Percentiles rank a stretch among this genome's conserved stretches.
Conservation (phyloP, 1,284 basidiomycete genomes). For the Tilletia setariae region DNA sequence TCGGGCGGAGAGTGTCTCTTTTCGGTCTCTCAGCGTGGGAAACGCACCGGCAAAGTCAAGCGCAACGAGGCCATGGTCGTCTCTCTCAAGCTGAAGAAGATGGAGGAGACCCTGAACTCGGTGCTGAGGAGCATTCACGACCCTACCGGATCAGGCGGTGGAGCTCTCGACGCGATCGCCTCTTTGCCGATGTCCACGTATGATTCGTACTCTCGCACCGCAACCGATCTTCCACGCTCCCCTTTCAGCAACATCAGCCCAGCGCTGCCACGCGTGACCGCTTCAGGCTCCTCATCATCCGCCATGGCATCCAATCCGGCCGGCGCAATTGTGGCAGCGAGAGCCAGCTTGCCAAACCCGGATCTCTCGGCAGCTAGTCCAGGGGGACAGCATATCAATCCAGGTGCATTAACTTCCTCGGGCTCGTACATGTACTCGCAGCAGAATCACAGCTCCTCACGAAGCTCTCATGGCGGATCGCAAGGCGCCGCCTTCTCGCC, state of each 20-base stretch:
- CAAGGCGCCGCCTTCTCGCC: conserved; percentile 2
- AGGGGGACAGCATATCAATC: conserved; percentile 15
- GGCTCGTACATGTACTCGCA: background rate
- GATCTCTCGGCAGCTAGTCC: background rate
- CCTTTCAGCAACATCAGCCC: conserved; percentile 33
- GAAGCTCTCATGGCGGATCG: conserved; percentile 10
- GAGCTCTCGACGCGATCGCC: background rate
- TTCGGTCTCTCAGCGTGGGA: conserved; percentile 51
- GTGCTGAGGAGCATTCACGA: conserved; percentile 47
- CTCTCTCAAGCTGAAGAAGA: conserved; percentile 49
- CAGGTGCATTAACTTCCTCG: background rate
- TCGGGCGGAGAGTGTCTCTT: conserved; percentile 51
- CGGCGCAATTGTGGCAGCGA: too few species aligned
- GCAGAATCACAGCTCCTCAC: background rate
- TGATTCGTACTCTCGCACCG: conserved; percentile 20
- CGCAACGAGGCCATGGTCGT: conserved; percentile 49
- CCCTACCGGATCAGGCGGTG: conserved; percentile 24
- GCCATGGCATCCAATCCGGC: too few species aligned
- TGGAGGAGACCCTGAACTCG: conserved; percentile 48
- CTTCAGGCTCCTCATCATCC: background rate
- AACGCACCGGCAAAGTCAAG: conserved; percentile 50
- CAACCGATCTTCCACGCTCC: conserved; percentile 33
- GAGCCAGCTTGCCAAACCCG: too few species aligned
- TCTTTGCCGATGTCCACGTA: background rate
- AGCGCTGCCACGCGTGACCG: conserved; percentile 16